phyloP scores from a whole-genome alignment of 2,329 filamentous ascomycete genomes.

The Penicillium sp. region DNA sequence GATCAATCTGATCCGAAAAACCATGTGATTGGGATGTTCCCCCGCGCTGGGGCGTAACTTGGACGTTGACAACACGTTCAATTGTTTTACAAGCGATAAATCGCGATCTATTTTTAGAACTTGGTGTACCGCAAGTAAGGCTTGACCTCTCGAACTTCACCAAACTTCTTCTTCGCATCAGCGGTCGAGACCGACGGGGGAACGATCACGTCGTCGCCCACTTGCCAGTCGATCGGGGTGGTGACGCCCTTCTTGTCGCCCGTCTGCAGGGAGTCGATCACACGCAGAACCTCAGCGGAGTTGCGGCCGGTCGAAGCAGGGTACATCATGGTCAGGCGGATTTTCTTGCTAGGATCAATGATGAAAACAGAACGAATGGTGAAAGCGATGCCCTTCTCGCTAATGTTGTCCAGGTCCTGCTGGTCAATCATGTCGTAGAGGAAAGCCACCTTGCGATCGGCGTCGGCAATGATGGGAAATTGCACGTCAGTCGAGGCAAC shows the following conservation, averaged over 20 bases:
- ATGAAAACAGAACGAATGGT: constrained; percentile 95
- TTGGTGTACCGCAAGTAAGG: constrained; percentile 38
- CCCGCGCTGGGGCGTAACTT: background rate
- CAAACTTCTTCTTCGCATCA: constrained; percentile 86
- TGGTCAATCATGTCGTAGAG: constrained; percentile 84
- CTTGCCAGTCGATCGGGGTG: constrained; percentile 88
- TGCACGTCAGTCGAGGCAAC: constrained; percentile 69
- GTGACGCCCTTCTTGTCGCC: constrained; percentile 88
- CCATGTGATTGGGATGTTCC: background rate
- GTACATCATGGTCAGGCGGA: constrained; percentile 90
- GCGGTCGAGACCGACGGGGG: constrained; percentile 79
- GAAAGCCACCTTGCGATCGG: constrained; percentile 74
- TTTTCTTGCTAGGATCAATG: constrained; percentile 93
- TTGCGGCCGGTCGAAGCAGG: constrained; percentile 88
- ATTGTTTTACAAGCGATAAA: background rate
- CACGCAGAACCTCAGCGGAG: constrained; percentile 75
- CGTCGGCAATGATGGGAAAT: constrained; percentile 83
- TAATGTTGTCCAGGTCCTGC: constrained; percentile 80
- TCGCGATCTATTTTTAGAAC: constrained; percentile 9
- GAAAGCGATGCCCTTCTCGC: constrained; percentile 79
- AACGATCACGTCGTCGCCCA: constrained; percentile 90
- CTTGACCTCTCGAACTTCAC: constrained; percentile 65
- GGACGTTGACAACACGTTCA: background rate
- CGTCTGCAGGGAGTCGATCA: constrained; percentile 77
- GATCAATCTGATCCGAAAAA: background rate